These are phyloP conservation scores for Cantharellus cinnabarinus DNA, from an alignment of 768 basidiomycete genomes.

Conservation along the genomic window DNA sequence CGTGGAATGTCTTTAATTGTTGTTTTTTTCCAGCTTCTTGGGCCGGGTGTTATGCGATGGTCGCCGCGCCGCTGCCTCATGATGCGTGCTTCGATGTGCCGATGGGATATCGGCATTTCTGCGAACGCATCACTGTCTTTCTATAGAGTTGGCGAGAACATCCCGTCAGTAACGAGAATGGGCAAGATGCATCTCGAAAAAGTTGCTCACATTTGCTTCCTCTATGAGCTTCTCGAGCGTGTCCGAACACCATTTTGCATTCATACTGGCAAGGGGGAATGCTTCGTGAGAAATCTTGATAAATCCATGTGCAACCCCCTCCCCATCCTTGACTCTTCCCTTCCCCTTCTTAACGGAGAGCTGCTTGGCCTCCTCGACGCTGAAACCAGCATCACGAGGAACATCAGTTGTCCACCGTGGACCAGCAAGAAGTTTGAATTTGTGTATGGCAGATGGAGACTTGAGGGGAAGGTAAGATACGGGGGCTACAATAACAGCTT, in stretches of 20 bases:
- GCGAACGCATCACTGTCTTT: constrained; percentile 26
- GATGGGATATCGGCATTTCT: constrained; percentile 59
- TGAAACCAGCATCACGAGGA: constrained; percentile 46
- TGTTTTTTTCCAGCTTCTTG: constrained; percentile 31
- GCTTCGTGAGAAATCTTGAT: constrained; percentile 83
- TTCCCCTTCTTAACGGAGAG: background rate
- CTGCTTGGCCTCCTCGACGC: constrained; percentile 9
- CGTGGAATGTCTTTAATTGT: constrained; percentile 63
- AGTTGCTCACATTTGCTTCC: constrained; percentile 63
- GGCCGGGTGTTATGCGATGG: constrained; percentile 17
- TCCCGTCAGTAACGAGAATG: background rate
- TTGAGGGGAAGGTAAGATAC: constrained; percentile 53
- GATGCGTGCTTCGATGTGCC: constrained; percentile 55
- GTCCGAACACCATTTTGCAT: constrained; percentile 89
- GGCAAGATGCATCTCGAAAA: background rate
- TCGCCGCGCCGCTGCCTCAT: constrained; percentile 58
- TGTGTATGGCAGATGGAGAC: constrained; percentile 47
- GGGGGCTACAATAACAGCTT: constrained; percentile 54
- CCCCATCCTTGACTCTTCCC: background rate
- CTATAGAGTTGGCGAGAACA: constrained; percentile 14
- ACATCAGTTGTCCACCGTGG: constrained; percentile 64
- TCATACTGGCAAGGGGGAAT: constrained; percentile 65
- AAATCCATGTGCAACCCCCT: constrained; percentile 38
- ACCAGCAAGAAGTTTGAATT: constrained; percentile 76
- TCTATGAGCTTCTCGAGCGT: constrained; percentile 52